Evolutionary conservation across 306 rosid species (phyloP), one percentile per base, ranked within the genome.

Genomic region (Trifolium subterraneum): DNA sequence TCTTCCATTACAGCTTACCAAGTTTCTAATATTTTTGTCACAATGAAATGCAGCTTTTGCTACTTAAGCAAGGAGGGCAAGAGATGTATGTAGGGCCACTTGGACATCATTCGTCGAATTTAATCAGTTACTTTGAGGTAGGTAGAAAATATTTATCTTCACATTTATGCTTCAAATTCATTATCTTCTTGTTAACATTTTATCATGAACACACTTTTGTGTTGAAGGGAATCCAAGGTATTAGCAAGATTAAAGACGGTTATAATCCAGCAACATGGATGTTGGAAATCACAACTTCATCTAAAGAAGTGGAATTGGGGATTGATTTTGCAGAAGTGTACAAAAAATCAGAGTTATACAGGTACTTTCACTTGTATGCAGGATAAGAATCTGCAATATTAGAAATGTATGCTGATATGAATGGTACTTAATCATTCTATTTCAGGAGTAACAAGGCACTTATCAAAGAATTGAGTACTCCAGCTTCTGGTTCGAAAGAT

Each of bases 191-290:
- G 35, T 31, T 27, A 60, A 59, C 11, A 56, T 38, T 64, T 69
- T 22, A 8, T 22, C 27, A 66, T 15, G 11, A 19, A 15, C 51
- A 55, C 44, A 14, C 15, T 67, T 78, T 67, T 16, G 27, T 81
- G 35, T 45, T 81, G 79, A 71, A 85, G 88, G 82, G 77, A 67
- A 79, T 81, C 56, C 64, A 82, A 52, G 84, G 86, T n/a, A 72
- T 85, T 20, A 79, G 12, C 64, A 81, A 71, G 72, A 85, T 85
- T 31, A 78, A 68, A 68, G 84, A 85, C 48, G 86, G 88, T 56
- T 81, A 85, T 63, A 85, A 85, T 56, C 82, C 88, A 14, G 86
- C 88, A 62, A 81, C 88, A 71, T 85, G 88, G 88, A 85, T 81
- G 88, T 44, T 85, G 64, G 88, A 85, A 71, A 75, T 81, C 48